Percentiles rank a stretch among this genome's conserved stretches.
phyloP scores from a whole-genome alignment of 2,329 filamentous ascomycete species.

The Claviceps digitariae region DNA sequence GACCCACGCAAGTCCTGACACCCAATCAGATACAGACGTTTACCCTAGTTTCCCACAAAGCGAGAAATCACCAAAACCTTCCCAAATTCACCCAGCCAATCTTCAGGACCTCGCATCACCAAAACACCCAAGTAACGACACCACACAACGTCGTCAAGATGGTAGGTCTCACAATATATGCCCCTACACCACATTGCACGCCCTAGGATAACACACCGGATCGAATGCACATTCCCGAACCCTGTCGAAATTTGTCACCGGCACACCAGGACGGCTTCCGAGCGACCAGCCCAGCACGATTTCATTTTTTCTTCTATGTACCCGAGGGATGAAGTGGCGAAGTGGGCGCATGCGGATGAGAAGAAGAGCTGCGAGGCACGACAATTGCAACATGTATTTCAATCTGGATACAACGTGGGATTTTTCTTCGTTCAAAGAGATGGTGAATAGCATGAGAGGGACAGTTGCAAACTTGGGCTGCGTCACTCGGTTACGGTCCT shows the following conservation, averaged over 20 bases:
- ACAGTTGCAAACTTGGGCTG: not conserved
- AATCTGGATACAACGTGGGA: not conserved
- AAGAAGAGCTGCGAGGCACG: not conserved
- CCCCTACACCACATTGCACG: slow-evolving; percentile 5
- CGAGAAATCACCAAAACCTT: slow-evolving; percentile 30
- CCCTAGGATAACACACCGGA: not conserved
- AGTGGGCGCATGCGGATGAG: not conserved
- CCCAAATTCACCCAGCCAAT: slow-evolving; percentile 23
- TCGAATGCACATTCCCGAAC: not conserved
- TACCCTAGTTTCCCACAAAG: slow-evolving; percentile 31
- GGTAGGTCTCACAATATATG: slow-evolving; percentile 22
- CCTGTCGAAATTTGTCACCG: slow-evolving; percentile 9
- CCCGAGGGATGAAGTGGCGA: not conserved
- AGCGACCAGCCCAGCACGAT: not conserved
- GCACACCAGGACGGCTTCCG: slow-evolving; percentile 18
- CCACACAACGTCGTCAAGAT: slow-evolving; percentile 35
- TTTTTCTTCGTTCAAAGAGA: too few species aligned
- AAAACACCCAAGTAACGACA: slow-evolving; percentile 29
- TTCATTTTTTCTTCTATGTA: not conserved
- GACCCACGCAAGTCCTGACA: slow-evolving; percentile 13
- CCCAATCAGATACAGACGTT: slow-evolving; percentile 20
- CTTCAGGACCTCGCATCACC: slow-evolving; percentile 27
- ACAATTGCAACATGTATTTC: not conserved
- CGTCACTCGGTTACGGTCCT: not conserved
- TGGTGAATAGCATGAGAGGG: too few species aligned